Evolutionary conservation across 306 rosid species (phyloP).

Genomic region (Castanopsis chinensis): DNA sequence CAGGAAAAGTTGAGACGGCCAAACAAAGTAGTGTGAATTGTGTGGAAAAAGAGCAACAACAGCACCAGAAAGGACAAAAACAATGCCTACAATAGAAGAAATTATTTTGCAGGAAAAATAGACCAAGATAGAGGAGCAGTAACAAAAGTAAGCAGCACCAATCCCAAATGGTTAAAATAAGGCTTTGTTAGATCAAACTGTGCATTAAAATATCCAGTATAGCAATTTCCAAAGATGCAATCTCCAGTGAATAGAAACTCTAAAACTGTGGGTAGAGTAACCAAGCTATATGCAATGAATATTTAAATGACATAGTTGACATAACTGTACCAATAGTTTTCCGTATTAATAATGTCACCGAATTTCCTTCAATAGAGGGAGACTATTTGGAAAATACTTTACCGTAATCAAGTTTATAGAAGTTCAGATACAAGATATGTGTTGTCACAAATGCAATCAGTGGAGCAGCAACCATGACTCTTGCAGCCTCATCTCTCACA

Average conservation of each 20-base stretch:
- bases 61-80: background rate
- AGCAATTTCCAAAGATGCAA: conserved; percentile 2
- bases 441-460: conserved; percentile 80
- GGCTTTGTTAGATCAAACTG: background rate
- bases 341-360: background rate
- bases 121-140: background rate
- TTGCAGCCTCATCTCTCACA: conserved; percentile 84
- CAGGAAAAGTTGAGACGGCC: background rate
- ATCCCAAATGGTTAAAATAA: background rate
- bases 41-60: background rate
- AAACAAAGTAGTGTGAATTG: background rate
- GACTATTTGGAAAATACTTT: conserved; percentile 28
- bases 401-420: conserved; percentile 75
- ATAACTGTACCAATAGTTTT: background rate
- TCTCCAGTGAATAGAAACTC: background rate
- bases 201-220: background rate
- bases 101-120: background rate
- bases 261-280: background rate
- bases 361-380: conserved; percentile 1
- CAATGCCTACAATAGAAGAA: background rate
- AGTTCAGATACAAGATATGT: conserved; percentile 86
- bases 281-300: background rate
- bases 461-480: conserved; percentile 95
- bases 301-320: background rate
- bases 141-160: background rate